Percentiles rank a stretch among this genome's conserved stretches.
phyloP scores from a whole-genome alignment of 306 rosid genomes.

The Castanea sativa region DNA sequence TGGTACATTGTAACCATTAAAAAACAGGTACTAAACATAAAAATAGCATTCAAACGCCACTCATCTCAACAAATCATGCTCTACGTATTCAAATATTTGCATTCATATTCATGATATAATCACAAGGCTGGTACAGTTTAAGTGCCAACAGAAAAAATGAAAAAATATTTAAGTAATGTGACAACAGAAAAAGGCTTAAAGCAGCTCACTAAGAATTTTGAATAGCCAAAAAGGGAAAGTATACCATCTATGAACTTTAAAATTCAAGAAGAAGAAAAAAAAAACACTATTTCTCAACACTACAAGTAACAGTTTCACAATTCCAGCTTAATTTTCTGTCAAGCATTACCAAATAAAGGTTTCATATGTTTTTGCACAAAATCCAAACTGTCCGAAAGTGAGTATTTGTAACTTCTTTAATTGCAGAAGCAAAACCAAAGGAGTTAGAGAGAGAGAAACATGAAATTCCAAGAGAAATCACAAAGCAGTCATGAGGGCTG shows the following conservation, averaged over 20 bases:
- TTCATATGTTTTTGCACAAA: too few relatives aligned
- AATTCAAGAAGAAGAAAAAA: conserved; percentile 18
- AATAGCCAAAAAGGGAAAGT: not conserved
- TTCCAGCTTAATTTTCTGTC: too few relatives aligned
- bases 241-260: conserved; percentile 35
- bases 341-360: too few relatives aligned
- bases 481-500: too few relatives aligned
- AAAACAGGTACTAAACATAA: not conserved
- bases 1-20: not conserved
- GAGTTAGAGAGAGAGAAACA: too few relatives aligned
- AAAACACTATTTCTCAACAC: conserved; percentile 34
- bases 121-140: conserved; percentile 29
- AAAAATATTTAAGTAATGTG: too few relatives aligned
- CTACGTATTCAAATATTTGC: conserved; percentile 17
- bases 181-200: not conserved
- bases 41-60: not conserved
- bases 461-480: too few relatives aligned
- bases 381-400: too few relatives aligned
- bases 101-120: conserved; percentile 18
- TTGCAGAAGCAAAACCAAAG: too few relatives aligned
- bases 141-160: not conserved
- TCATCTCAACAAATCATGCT: not conserved
- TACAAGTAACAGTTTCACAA: conserved; percentile 28
- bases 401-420: too few relatives aligned
- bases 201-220: conserved; percentile 9